These are phyloP conservation scores for Citeromyces hawaiiensis DNA, from an alignment of 1,139 yeast genomes.

Conservation along the genomic window DNA sequence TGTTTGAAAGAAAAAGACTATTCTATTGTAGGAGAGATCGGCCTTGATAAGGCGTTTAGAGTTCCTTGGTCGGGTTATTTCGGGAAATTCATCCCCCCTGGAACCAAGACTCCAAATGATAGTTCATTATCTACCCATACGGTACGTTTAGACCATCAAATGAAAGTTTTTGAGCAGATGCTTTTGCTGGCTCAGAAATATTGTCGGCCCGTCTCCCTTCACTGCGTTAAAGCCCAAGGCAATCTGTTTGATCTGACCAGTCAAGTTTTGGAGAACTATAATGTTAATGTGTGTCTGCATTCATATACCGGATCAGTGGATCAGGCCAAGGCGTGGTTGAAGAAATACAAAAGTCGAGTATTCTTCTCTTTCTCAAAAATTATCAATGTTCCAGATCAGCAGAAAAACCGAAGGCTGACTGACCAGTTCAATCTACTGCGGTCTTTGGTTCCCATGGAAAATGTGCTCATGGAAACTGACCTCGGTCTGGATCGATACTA, in stretches of 20 bases:
- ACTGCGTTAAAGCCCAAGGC: conserved; percentile 75
- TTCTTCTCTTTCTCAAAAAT: conserved; percentile 50
- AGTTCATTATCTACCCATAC: conserved; percentile 4
- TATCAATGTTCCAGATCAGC: conserved; percentile 29
- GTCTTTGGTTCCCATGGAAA: conserved; percentile 18
- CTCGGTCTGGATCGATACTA: conserved; percentile 13
- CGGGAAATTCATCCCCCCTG: conserved; percentile 18
- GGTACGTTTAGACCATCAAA: conserved; percentile 58
- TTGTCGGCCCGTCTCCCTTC: conserved; percentile 52
- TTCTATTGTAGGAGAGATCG: conserved; percentile 67
- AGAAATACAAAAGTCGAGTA: conserved; percentile 16
- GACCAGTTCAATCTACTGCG: conserved; percentile 19
- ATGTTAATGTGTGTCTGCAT: conserved; percentile 47
- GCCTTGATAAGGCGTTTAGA: conserved; percentile 67
- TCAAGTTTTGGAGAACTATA: conserved; percentile 8
- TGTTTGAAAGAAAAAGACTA: conserved; percentile 11
- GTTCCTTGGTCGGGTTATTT: conserved; percentile 49
- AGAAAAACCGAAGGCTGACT: conserved; percentile 14
- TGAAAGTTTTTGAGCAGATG: conserved; percentile 32
- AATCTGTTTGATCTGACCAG: conserved; percentile 31
- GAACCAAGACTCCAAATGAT: conserved; percentile 3
- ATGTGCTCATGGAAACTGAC: conserved; percentile 45
- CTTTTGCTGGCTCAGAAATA: conserved; percentile 37
- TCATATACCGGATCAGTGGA: conserved; percentile 80
- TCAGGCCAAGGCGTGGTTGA: conserved; percentile 42